Base-by-base conservation (phyloP, 1,284 basidiomycete species). In the Cutaneotrichosporon arboriforme region DNA sequence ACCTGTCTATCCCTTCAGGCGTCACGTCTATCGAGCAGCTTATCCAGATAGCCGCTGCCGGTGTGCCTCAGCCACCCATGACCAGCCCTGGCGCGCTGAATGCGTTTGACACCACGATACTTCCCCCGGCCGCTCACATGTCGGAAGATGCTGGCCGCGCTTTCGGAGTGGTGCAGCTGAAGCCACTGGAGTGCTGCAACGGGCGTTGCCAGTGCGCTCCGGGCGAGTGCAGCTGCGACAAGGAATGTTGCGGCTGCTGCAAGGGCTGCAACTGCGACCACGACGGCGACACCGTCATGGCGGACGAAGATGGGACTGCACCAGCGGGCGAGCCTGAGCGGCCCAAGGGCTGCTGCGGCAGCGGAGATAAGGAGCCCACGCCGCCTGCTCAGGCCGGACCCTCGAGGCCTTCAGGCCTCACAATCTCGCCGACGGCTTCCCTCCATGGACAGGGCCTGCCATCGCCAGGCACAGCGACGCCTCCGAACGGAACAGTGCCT, bases 241-340 rank as follows among this genome's bases (percentile, higher is more conserved):
- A 65, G 39, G 72, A 75, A 5, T 75, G 74, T 57, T 77, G 75
- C 52, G 74, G 74, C 9, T 76, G 75, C 55, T 76, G 74, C 50
- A 55, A 64, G 8, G 58, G 66, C 26, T 76, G 74, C 54, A 59
- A 62, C 12, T 76, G 74, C 45, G 68, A 59, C 10, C 8, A 65
- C 38, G 69, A 70, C 31, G 67, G 62, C 10, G 66, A 66, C 43
- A 52, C 64, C 31, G 46, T 45, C 47, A 60, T 61, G 58, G 34
- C 33, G 15, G 50, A 58, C 23, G 42, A 20, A 8, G 43, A 45
- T 12, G 40, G 14, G 20, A 51, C 22, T 43, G 50, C 37, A 18
- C 34, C 39, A 8, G 4, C 47, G 4, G 37, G 22, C n/a, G 49
- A 36, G 18, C 33, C 33, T 18, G 31, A 54, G 45, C 23, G 20